phyloP scores from a whole-genome alignment of 257 asterid species.

The Schizonepeta tenuifolia region DNA sequence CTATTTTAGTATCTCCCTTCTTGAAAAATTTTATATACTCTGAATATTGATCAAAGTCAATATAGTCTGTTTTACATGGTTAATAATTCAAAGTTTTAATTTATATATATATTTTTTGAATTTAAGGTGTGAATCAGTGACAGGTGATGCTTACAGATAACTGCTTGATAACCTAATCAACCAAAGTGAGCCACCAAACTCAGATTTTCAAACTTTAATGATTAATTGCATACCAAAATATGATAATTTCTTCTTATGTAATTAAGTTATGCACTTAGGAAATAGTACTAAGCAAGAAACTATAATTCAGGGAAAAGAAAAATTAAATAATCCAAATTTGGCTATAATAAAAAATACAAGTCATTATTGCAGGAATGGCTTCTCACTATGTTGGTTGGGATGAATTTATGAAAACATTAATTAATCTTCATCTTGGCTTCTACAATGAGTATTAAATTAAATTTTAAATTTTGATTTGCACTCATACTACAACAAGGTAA shows the following conservation, averaged over 20 bases:
- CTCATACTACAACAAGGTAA: background rate
- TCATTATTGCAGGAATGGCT: constrained; percentile 17
- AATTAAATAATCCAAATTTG: background rate
- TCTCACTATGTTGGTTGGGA: constrained; percentile 21
- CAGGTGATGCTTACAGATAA: constrained; percentile 26
- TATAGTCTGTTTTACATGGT: background rate
- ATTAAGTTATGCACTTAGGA: background rate
- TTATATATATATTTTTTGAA: background rate
- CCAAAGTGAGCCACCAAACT: constrained; percentile 43
- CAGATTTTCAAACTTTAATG: constrained; percentile 22
- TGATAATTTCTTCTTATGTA: background rate
- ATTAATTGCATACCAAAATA: background rate
- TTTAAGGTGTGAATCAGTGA: constrained; percentile 24
- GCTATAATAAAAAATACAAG: background rate
- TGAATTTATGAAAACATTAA: constrained; percentile 27
- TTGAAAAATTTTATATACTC: background rate
- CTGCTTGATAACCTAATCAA: constrained; percentile 53
- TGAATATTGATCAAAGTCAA: background rate
- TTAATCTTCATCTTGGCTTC: background rate
- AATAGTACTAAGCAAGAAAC: background rate
- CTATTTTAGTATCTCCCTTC: background rate
- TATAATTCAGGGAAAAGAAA: background rate
- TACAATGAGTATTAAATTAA: background rate
- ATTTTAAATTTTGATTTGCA: background rate
- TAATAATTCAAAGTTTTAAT: background rate